These are phyloP conservation scores for Xylaria acuta DNA, from an alignment of 495 filamentous ascomycete species.

Conservation along the genomic window DNA sequence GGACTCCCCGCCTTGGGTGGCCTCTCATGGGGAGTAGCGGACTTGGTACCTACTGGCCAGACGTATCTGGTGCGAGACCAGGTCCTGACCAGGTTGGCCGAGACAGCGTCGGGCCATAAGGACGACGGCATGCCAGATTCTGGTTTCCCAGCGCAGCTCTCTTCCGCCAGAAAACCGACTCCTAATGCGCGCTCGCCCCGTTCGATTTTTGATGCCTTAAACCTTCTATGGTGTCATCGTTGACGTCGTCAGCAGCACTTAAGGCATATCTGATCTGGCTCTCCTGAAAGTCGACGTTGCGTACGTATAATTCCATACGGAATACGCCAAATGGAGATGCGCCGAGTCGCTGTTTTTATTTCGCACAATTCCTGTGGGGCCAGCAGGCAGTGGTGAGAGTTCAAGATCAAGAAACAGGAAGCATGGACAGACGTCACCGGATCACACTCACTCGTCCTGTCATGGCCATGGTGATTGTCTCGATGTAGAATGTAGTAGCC, in stretches of 20 bases:
- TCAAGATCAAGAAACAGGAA: background rate
- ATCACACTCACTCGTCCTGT: background rate
- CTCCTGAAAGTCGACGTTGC: conserved; percentile 12
- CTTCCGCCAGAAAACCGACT: background rate
- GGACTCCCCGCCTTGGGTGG: conserved; percentile 10
- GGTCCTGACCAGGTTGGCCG: conserved; percentile 16
- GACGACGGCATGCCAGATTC: background rate
- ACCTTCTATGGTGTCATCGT: background rate
- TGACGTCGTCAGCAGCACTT: background rate
- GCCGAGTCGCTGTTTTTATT: conserved; percentile 5
- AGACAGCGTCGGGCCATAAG: conserved; percentile 7
- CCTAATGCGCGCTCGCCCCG: background rate
- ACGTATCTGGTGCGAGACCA: background rate
- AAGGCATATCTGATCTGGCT: background rate
- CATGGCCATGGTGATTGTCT: background rate
- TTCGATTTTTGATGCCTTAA: background rate
- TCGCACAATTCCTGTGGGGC: background rate
- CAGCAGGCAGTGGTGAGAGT: background rate
- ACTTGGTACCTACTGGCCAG: conserved; percentile 6
- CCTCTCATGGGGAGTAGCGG: background rate
- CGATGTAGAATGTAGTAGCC: background rate
- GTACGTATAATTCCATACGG: background rate
- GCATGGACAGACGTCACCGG: background rate
- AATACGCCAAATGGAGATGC: background rate
- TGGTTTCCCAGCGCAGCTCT: background rate